Base-by-base conservation (phyloP, 176 grass and related monocot species). In the Triticum turgidum region DNA sequence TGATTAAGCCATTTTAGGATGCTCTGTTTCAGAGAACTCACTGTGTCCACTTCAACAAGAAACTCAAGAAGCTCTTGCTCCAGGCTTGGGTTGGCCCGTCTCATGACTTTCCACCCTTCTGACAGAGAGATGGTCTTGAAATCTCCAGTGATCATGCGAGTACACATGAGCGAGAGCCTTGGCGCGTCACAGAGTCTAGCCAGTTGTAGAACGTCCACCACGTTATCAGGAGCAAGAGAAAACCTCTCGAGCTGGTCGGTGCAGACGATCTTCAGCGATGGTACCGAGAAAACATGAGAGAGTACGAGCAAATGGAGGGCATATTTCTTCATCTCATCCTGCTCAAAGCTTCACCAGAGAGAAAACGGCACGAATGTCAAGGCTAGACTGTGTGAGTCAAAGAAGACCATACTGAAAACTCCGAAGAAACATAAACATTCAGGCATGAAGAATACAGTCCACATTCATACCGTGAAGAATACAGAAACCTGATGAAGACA, bases 61-160 rank as follows among this genome's bases (percentile, higher is more conserved):
- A 82, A 82, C 21, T 94, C 95, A 12, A 91, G 61, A 2, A 95
- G 44, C 76, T 97, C 95, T 59, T 89, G 92, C 22, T 93, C 95
- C 61, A 97, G 79, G 70, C 44, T 73, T 1, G 89, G 91, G 64
- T 95, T 83, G 38, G 42, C 80, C 44, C 83, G 82, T 77, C 86
- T 93, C 92, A 97, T 86, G 3, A 91, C 89, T 45, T 87, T 97
- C 95, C 95, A 97, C 18, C 95, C 95, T 82, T 94, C 91, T 2
- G 95, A 82, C 35, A 63, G 35, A 11, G 85, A 95, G 29, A 97
- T 62, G 0, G 77, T 37, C 82, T 87, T 87, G 85, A 93, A 97
- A 69, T 91, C 76, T 34, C 80, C 74, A n/a, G 87, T 11, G 77
- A 97, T 93, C 92, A 90, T 88, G 25, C 89, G 85, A 3, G 92